Conservation (phyloP, 352 stramenopile genomes). For the Globisporangium parvum region DNA sequence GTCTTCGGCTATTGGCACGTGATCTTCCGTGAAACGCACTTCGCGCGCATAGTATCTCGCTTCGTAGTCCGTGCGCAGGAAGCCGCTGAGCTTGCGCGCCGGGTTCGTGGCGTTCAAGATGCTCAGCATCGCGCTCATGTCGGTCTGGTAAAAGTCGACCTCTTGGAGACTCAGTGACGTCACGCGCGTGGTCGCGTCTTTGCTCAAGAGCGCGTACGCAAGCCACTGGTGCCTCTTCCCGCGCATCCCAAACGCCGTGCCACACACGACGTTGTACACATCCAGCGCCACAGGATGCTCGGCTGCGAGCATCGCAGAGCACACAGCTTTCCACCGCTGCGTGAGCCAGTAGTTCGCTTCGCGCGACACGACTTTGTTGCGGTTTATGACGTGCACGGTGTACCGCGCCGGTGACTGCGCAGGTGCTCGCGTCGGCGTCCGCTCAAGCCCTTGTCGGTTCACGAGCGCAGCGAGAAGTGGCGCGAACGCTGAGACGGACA, state of each 20-base stretch:
- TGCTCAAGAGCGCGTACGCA: constrained; percentile 9
- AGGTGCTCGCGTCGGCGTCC: neutral
- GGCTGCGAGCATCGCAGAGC: neutral
- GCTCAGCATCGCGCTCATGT: constrained; percentile 18
- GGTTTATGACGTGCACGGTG: no score
- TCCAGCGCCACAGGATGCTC: neutral
- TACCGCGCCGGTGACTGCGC: neutral
- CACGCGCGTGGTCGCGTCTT: constrained; percentile 1
- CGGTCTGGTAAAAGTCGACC: neutral
- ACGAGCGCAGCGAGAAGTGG: neutral
- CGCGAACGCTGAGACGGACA: neutral
- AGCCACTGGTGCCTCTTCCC: constrained; percentile 10
- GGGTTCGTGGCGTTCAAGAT: constrained; percentile 18
- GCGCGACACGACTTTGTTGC: no score
- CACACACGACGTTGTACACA: neutral
- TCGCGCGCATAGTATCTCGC: neutral
- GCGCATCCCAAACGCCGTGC: neutral
- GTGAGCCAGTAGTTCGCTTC: neutral
- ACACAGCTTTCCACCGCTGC: constrained; percentile 1
- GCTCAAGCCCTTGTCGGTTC: neutral
- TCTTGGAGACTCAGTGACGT: neutral
- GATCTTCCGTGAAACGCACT: neutral
- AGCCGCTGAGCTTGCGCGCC: constrained; percentile 14
- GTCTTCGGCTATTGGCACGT: neutral
- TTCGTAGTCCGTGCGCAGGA: neutral